Conservation (phyloP, 306 rosid genomes). For the Ormosia semicastrata region DNA sequence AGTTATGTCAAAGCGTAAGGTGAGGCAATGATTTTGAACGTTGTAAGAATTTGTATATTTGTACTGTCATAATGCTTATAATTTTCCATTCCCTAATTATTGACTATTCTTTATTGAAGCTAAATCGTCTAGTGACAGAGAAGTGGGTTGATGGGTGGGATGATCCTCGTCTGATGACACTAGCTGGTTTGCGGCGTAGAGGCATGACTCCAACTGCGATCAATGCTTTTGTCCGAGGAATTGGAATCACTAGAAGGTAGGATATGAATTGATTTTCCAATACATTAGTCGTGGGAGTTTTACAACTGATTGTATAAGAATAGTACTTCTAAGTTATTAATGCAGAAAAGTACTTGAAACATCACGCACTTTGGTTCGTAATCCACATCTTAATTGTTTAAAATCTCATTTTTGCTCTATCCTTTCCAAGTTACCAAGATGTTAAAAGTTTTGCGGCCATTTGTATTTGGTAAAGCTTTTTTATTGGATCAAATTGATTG, state of each 20-base stretch:
- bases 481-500: background rate
- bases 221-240: slow-evolving; percentile 91
- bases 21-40: slow-evolving; percentile 27
- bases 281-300: background rate
- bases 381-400: background rate
- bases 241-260: slow-evolving; percentile 98
- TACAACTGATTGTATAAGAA: background rate
- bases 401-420: background rate
- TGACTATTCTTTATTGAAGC: slow-evolving; percentile 44
- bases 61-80: background rate
- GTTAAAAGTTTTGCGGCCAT: background rate
- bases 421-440: background rate
- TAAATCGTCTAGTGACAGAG: slow-evolving; percentile 83
- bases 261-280: background rate
- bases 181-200: slow-evolving; percentile 91
- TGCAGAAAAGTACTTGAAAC: background rate
- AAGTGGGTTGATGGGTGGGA: slow-evolving; percentile 99
- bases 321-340: background rate
- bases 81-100: slow-evolving; percentile 6
- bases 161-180: slow-evolving; percentile 96
- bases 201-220: slow-evolving; percentile 85
- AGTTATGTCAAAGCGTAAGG: slow-evolving; percentile 99
- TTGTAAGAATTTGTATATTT: background rate
- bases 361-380: background rate
- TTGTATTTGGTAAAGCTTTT: background rate